Conservation (phyloP, 2,329 filamentous ascomycete species). For the Arthrobotrys musiformis region DNA sequence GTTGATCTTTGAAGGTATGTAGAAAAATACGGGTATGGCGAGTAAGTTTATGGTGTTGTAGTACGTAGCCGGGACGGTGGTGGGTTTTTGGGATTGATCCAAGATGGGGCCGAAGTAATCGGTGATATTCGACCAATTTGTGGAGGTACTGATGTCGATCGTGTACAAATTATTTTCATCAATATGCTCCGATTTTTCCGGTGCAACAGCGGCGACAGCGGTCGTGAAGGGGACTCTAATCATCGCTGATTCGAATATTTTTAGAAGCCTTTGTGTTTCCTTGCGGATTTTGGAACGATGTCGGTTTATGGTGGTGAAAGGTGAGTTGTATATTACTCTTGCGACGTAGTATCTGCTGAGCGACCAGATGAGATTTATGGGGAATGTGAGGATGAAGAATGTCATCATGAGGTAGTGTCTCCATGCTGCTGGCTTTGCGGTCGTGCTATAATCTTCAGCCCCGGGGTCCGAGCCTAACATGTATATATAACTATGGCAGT, state of each 20-base stretch:
- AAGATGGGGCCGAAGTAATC: not conserved
- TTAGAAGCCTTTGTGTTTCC: not conserved
- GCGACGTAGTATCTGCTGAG: not conserved
- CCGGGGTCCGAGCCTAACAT: conserved; percentile 7
- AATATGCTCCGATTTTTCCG: no score
- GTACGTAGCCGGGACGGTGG: not conserved
- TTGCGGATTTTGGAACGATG: not conserved
- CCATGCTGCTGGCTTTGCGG: not conserved
- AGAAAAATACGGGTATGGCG: conserved; percentile 1
- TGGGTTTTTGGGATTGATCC: not conserved
- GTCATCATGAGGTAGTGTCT: not conserved
- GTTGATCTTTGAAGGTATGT: not conserved
- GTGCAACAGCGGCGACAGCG: no score
- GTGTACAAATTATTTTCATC: conserved; percentile 9
- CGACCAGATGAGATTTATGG: not conserved
- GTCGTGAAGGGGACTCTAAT: conserved; percentile 12
- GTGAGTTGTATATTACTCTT: not conserved
- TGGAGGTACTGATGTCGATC: not conserved
- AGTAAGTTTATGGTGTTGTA: not conserved
- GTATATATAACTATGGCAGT: not conserved
- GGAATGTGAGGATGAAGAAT: not conserved
- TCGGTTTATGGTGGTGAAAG: not conserved
- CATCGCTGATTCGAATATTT: conserved; percentile 9
- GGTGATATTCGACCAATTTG: not conserved
- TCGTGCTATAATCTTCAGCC: not conserved